Evolutionary conservation across 306 rosid genomes (phyloP).

Genomic region (Castanea mollissima): DNA sequence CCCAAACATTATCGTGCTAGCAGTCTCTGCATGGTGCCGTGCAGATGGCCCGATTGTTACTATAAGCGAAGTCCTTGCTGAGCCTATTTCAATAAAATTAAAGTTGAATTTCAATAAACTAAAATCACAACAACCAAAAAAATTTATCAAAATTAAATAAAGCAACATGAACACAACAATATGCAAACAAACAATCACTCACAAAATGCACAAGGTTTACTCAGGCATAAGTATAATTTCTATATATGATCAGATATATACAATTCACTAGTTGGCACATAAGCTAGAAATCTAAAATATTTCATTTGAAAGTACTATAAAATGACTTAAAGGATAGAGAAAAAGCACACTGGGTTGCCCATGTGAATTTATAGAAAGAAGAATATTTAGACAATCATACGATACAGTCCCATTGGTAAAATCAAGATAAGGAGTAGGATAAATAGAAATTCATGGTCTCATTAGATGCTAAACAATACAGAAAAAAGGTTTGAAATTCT

Average conservation of each 20-base stretch:
- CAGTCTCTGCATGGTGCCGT: conserved; percentile 50
- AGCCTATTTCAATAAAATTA: conserved; percentile 35
- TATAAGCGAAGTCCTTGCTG: conserved; percentile 75
- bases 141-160: background rate
- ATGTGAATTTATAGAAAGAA: background rate
- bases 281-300: background rate
- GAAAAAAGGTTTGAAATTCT: background rate
- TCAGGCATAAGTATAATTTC: background rate
- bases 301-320: background rate
- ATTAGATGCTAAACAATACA: background rate
- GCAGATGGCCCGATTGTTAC: conserved; percentile 66
- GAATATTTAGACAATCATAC: background rate
- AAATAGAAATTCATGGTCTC: background rate
- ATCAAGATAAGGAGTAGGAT: background rate
- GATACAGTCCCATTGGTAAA: background rate
- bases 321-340: background rate
- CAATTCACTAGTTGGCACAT: background rate
- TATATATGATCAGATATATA: background rate
- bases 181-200: background rate
- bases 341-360: background rate
- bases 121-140: background rate
- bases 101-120: conserved; percentile 1
- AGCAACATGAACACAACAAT: background rate
- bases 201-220: background rate
- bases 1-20: conserved; percentile 67